These are phyloP conservation scores for Cyanophora paradoxa DNA, from an alignment of 78 protist species.

Conservation along the genomic window DNA sequence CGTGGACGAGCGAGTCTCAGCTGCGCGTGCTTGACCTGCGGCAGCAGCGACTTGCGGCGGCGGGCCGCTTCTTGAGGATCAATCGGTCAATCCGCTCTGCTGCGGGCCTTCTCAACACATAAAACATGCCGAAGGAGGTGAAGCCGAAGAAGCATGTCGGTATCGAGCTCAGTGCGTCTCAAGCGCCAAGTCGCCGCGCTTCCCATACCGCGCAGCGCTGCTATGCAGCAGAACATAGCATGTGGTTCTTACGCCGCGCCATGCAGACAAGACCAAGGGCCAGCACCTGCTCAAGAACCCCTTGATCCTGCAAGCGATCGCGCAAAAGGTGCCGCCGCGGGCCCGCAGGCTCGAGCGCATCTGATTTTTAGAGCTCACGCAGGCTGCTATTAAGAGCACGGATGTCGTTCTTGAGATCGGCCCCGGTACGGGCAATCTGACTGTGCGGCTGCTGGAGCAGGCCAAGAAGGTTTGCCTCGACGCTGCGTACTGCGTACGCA, in stretches of 20 bases:
- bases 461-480: slow-evolving; percentile 73
- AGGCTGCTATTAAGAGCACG: slow-evolving; percentile 75
- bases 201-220: too few relatives aligned
- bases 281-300: slow-evolving; percentile 96
- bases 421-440: slow-evolving; percentile 98
- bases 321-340: slow-evolving; percentile 70
- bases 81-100: neutral
- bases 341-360: too few relatives aligned
- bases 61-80: too few relatives aligned
- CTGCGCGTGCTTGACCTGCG: neutral
- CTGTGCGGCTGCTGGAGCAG: slow-evolving; percentile 82
- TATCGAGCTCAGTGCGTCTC: neutral
- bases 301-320: slow-evolving; percentile 78
- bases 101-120: neutral
- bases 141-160: neutral
- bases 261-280: slow-evolving; percentile 77
- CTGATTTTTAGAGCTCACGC: neutral
- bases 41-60: neutral
- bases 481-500: too few relatives aligned
- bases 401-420: slow-evolving; percentile 96
- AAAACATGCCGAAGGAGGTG: neutral
- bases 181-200: neutral
- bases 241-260: neutral
- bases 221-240: neutral
- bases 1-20: neutral